Evolutionary conservation across 176 grass and related monocot genomes (phyloP).

Genomic region (Calamus simplicifolius): DNA sequence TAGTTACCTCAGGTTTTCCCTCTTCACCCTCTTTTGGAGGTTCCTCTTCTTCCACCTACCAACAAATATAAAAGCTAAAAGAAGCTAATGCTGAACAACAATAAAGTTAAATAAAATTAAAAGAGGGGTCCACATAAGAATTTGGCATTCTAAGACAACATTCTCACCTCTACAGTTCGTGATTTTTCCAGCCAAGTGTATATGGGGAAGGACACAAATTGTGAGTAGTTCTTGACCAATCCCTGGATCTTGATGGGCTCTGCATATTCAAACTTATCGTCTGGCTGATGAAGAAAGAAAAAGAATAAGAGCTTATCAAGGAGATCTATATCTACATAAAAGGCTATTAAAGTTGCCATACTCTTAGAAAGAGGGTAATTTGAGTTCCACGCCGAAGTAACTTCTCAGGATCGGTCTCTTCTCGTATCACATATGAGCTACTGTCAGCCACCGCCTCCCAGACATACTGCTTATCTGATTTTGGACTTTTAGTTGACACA

Average conservation of each 20-base stretch:
- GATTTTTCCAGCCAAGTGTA: conserved; percentile 93
- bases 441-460: conserved; percentile 89
- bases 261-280: conserved; percentile 87
- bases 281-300: conserved; percentile 33
- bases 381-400: conserved; percentile 67
- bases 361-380: conserved; percentile 79
- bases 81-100: neutral
- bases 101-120: neutral
- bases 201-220: conserved; percentile 96
- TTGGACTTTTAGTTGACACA: conserved; percentile 90
- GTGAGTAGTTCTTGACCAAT: conserved; percentile 89
- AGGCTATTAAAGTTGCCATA: conserved; percentile 12
- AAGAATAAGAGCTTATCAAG: conserved; percentile 10
- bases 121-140: neutral
- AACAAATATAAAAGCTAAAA: conserved; percentile 16
- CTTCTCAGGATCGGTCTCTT: conserved; percentile 90
- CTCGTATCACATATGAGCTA: conserved; percentile 76
- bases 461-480: conserved; percentile 74
- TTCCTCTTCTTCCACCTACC: conserved; percentile 73
- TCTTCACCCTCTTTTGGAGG: conserved; percentile 71
- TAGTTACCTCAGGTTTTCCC: conserved; percentile 31
- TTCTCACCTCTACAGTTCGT: conserved; percentile 64
- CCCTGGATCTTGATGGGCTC: conserved; percentile 62
- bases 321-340: neutral
- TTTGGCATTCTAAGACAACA: too few species aligned